Evolutionary conservation across 148 eudicot species (phyloP).

Genomic region (Rhododendron ferrugineum): DNA sequence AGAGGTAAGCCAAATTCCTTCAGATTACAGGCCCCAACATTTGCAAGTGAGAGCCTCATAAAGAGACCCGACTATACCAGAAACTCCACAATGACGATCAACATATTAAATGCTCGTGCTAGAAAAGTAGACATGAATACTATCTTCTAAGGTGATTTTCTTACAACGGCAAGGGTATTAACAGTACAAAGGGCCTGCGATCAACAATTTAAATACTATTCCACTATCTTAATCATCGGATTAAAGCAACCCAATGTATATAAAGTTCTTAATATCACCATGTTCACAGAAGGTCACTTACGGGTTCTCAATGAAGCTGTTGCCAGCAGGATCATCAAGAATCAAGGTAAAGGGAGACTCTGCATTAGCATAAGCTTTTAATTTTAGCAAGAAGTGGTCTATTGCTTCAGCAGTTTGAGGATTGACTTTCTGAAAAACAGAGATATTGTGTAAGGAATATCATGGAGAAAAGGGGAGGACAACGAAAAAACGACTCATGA

Average conservation of each 20-base stretch:
- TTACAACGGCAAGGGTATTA: not conserved
- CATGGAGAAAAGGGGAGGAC: not conserved
- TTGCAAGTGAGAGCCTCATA: not conserved
- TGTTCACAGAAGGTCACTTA: constrained; percentile 29
- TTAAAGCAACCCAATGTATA: not conserved
- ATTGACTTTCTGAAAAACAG: constrained; percentile 65
- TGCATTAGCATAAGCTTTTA: constrained; percentile 72
- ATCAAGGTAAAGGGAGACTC: constrained; percentile 66
- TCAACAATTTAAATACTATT: not conserved
- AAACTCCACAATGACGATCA: not conserved
- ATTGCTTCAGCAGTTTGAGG: constrained; percentile 87
- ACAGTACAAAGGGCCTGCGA: not conserved
- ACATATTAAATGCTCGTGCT: not conserved
- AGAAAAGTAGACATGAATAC: not conserved
- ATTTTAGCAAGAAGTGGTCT: constrained; percentile 63
- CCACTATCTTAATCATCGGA: not conserved
- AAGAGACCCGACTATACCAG: not conserved
- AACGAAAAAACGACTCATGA: not conserved
- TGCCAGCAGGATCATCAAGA: constrained; percentile 96
- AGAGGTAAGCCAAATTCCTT: not conserved
- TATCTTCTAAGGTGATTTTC: not conserved
- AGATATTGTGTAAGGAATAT: not conserved
- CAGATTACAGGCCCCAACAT: not conserved
- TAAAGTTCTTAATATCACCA: not conserved
- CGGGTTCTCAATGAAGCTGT: constrained; percentile 94